A percentile compares a stretch with the other conserved stretches of the same genome.
These are phyloP conservation scores for Myriangium duriaei DNA, from an alignment of 2,329 filamentous ascomycete species.

Conservation along the genomic window DNA sequence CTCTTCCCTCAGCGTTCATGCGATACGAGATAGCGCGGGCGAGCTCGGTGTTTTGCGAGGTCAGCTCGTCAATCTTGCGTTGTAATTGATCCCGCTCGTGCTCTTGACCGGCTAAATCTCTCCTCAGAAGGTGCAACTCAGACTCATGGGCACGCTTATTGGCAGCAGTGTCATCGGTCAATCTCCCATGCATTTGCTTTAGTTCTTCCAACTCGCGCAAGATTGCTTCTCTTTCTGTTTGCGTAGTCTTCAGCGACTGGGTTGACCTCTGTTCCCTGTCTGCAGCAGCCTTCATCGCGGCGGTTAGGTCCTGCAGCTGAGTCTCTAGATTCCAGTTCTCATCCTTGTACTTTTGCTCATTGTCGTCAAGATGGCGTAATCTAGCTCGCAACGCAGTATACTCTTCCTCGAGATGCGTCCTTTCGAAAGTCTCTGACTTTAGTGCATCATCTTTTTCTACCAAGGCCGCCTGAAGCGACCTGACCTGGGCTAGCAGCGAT, in stretches of 20 bases:
- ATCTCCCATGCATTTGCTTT: slow-evolving; percentile 63
- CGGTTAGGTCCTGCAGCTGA: slow-evolving; percentile 70
- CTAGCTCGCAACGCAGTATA: slow-evolving; percentile 67
- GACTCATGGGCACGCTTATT: slow-evolving; percentile 75
- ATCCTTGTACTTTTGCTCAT: slow-evolving; percentile 91
- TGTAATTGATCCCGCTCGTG: slow-evolving; percentile 67
- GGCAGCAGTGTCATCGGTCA: slow-evolving; percentile 67
- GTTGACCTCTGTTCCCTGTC: slow-evolving; percentile 75
- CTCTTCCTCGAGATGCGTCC: slow-evolving; percentile 70
- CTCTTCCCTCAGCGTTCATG: slow-evolving; percentile 27
- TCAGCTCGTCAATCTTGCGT: slow-evolving; percentile 77
- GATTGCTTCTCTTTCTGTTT: slow-evolving; percentile 60
- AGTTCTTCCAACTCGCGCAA: slow-evolving; percentile 88
- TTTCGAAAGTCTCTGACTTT: slow-evolving; percentile 61
- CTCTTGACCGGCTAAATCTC: slow-evolving; percentile 66
- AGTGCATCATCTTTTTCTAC: slow-evolving; percentile 80
- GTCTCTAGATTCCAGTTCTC: slow-evolving; percentile 98
- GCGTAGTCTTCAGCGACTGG: slow-evolving; percentile 55
- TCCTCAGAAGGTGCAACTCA: slow-evolving; percentile 72
- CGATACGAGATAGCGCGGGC: slow-evolving; percentile 71
- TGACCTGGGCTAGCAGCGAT: slow-evolving; percentile 83
- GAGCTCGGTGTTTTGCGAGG: slow-evolving; percentile 79
- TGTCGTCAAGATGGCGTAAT: slow-evolving; percentile 75
- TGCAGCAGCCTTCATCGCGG: slow-evolving; percentile 58
- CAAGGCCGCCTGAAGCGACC: slow-evolving; percentile 74